Percentiles rank a stretch among this genome's conserved stretches.
phyloP scores from a whole-genome alignment of 805 yeast genomes.

The Millerago galiae region DNA sequence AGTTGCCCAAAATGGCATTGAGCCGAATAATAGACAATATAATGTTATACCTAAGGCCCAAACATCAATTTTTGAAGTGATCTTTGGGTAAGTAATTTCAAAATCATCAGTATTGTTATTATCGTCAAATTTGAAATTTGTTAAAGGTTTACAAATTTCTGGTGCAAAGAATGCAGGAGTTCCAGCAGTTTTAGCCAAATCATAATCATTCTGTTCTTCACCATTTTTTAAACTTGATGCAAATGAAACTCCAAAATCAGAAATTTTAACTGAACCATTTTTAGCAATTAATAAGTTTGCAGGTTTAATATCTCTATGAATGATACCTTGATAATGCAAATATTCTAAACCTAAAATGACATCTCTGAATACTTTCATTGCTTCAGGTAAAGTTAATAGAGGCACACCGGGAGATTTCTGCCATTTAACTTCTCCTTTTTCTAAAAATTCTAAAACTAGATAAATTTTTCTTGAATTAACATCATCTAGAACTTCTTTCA shows the following conservation, averaged over 20 bases:
- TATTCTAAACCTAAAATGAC: constrained; percentile 86
- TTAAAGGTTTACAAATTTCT: constrained; percentile 64
- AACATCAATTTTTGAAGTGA: constrained; percentile 84
- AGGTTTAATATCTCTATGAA: constrained; percentile 94
- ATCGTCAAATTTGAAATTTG: constrained; percentile 10
- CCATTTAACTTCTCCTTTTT: constrained; percentile 91
- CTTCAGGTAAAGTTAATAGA: constrained; percentile 55
- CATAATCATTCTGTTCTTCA: constrained; percentile 63
- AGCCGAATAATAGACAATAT: constrained; percentile 82
- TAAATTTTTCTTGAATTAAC: constrained; percentile 76
- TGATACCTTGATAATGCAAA: constrained; percentile 81
- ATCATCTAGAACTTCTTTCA: constrained; percentile 87
- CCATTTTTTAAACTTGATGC: constrained; percentile 38
- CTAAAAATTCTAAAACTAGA: constrained; percentile 82
- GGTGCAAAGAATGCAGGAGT: constrained; percentile 97
- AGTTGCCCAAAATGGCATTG: constrained; percentile 82
- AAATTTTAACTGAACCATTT: constrained; percentile 75
- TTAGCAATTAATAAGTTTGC: constrained; percentile 74
- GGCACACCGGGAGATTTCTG: constrained; percentile 54
- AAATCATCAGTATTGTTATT: constrained; percentile 13
- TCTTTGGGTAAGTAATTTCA: constrained; percentile 34
- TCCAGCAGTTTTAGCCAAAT: constrained; percentile 93
- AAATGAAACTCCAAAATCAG: constrained; percentile 96
- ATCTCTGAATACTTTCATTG: constrained; percentile 72
- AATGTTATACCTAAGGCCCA: constrained; percentile 96